Base-by-base conservation (phyloP, 129 eudicot genomes). In the Escallonia herrerae region DNA sequence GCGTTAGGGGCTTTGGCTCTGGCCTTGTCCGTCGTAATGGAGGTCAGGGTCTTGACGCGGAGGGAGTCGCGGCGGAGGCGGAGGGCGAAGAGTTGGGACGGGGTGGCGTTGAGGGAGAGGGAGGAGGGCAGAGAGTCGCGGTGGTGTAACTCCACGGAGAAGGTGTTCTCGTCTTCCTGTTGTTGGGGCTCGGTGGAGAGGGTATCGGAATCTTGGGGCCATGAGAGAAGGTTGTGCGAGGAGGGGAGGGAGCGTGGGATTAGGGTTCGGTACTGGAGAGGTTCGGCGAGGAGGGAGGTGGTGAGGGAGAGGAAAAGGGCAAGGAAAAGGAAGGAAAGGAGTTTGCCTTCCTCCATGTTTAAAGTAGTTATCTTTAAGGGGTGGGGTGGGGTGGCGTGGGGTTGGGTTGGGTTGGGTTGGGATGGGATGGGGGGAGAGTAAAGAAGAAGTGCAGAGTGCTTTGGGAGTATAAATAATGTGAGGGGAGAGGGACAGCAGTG, bases 41-140 rank as follows among this genome's bases (percentile, higher is more conserved):
- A 15, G 33, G 79, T 12, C 15, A 90, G 62, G 15, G 81, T 43
- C 42, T 79, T 68, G 45, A 60, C 93, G 37, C 93, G 44, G 2
- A 56, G 14, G 3, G 77, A 15, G 69, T 91, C 97, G 43, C 97
- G 97, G 5, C 10, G 67, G 83, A 91, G 90, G 12, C 95, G 87
- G 74, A 63, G 80, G 0, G 52, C 43, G 80, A 87, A 91, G 57
- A 91, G 86, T 14, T 70, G 49, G 4, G 82, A 78, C 0, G 91
- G 69, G 56, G 87, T 76, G 5, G 83, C 64, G 44, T 80, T 66
- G 45, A 40, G 12, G 2, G 72, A 62, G 52, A 15, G n/a, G n/a
- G n/a, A n/a, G 10, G 81, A 14, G 62, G 66, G 33, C 14, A 86
- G 81, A 0, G 73, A 53, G 77, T 90, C 97, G 1, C 82, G 76